Percentiles rank a stretch among this genome's conserved stretches.
Evolutionary conservation across 306 rosid genomes (phyloP).

Genomic region (Glycine tomentella): DNA sequence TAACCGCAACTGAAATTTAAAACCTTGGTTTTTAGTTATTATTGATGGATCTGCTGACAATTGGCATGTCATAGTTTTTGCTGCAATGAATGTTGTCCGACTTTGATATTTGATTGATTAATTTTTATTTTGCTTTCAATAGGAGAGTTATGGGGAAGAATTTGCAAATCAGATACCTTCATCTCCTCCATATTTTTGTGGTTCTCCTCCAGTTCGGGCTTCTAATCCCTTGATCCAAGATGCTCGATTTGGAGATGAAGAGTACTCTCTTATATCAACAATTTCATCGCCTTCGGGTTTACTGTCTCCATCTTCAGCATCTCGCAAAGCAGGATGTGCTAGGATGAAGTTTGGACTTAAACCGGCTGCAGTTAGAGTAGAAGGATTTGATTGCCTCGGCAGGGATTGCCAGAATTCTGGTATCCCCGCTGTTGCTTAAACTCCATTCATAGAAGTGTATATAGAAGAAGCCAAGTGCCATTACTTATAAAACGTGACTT

Average conservation of each 20-base stretch:
- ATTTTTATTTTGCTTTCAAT: constrained; percentile 29
- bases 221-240: constrained; percentile 78
- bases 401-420: constrained; percentile 83
- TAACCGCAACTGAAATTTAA: neutral
- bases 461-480: constrained; percentile 69
- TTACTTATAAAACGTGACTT: constrained; percentile 45
- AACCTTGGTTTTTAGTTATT: neutral
- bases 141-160: constrained; percentile 71
- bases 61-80: neutral
- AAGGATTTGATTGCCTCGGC: constrained; percentile 80
- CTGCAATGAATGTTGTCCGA: neutral
- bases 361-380: constrained; percentile 87
- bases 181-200: constrained; percentile 78
- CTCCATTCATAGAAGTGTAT: constrained; percentile 61
- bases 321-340: constrained; percentile 69
- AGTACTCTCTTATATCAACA: constrained; percentile 53
- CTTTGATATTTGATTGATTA: neutral
- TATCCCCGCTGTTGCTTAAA: constrained; percentile 74
- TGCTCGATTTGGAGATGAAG: constrained; percentile 72
- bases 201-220: constrained; percentile 83
- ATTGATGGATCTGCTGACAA: neutral
- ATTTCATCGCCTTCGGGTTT: constrained; percentile 65
- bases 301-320: constrained; percentile 63
- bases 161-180: constrained; percentile 55
- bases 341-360: constrained; percentile 71